Conservation (phyloP, 169 alveolate genomes). For the Plasmodium gaboni region DNA sequence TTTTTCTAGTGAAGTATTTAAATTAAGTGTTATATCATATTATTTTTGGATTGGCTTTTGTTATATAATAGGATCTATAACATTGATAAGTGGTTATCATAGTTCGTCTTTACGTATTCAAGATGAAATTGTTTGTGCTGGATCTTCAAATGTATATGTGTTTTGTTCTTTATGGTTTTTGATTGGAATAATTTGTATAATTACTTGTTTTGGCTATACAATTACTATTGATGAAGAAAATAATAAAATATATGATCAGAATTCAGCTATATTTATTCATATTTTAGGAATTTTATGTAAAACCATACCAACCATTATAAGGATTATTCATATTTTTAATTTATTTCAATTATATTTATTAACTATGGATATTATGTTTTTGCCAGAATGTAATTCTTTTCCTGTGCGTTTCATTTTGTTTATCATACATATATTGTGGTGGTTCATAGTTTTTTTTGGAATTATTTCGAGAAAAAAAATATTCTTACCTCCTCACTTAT, state of each 20-base stretch:
- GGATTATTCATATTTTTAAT: constrained; percentile 64
- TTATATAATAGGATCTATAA: constrained; percentile 34
- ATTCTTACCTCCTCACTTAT: constrained; percentile 69
- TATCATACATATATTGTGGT: constrained; percentile 53
- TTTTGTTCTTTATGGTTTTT: constrained; percentile 49
- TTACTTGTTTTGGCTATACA: constrained; percentile 46
- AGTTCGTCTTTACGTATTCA: constrained; percentile 39
- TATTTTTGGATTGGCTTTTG: constrained; percentile 56
- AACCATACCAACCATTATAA: constrained; percentile 62
- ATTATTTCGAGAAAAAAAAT: constrained; percentile 44
- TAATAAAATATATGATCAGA: constrained; percentile 19
- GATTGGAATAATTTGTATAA: constrained; percentile 35
- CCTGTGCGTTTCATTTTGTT: constrained; percentile 38
- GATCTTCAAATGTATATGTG: constrained; percentile 59
- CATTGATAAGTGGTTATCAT: constrained; percentile 32
- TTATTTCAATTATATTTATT: constrained; percentile 46
- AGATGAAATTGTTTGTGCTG: constrained; percentile 62
- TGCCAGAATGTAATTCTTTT: constrained; percentile 70
- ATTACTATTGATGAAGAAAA: constrained; percentile 25
- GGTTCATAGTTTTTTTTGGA: constrained; percentile 54
- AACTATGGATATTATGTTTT: constrained; percentile 53
- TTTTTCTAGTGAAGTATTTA: constrained; percentile 55
- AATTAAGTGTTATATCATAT: constrained; percentile 52
- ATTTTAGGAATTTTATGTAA: constrained; percentile 53
- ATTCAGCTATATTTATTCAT: constrained; percentile 38